A percentile compares a stretch with the other conserved stretches of the same genome.
Conservation (phyloP, 2,329 filamentous ascomycete genomes). For the Cladosporium sp. region DNA sequence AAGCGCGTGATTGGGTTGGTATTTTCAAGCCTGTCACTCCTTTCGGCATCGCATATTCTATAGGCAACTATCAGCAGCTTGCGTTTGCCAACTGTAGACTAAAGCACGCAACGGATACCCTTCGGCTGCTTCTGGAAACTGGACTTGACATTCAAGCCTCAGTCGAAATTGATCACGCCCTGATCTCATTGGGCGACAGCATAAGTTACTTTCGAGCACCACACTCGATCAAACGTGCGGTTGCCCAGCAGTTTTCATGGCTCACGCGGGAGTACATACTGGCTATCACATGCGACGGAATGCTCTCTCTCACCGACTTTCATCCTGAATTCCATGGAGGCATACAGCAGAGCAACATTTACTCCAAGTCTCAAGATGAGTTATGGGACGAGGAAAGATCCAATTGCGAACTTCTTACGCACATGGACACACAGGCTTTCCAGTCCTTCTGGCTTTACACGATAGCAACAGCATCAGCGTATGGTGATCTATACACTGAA, state of each 20-base stretch:
- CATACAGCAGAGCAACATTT: not conserved
- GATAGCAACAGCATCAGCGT: not conserved
- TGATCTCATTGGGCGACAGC: not conserved
- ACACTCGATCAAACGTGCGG: not conserved
- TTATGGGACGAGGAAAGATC: not conserved
- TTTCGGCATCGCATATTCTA: not conserved
- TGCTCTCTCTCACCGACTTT: too few relatives aligned
- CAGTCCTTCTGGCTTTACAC: not conserved
- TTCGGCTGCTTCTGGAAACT: not conserved
- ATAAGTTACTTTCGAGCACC: rapidly evolving
- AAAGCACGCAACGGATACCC: not conserved
- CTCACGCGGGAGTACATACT: not conserved
- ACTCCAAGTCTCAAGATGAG: not conserved
- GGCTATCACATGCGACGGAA: not conserved
- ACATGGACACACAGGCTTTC: not conserved
- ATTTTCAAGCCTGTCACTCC: not conserved
- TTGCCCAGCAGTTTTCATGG: not conserved
- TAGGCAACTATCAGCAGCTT: not conserved
- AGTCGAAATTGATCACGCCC: not conserved
- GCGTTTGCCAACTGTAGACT: not conserved
- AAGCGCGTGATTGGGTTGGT: not conserved
- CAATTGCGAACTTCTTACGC: not conserved
- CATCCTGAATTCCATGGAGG: not conserved
- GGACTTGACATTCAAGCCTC: not conserved
- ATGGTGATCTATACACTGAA: not conserved